Conservation (phyloP, 2,329 filamentous ascomycete genomes). For the Aureobasidium uvarum region DNA sequence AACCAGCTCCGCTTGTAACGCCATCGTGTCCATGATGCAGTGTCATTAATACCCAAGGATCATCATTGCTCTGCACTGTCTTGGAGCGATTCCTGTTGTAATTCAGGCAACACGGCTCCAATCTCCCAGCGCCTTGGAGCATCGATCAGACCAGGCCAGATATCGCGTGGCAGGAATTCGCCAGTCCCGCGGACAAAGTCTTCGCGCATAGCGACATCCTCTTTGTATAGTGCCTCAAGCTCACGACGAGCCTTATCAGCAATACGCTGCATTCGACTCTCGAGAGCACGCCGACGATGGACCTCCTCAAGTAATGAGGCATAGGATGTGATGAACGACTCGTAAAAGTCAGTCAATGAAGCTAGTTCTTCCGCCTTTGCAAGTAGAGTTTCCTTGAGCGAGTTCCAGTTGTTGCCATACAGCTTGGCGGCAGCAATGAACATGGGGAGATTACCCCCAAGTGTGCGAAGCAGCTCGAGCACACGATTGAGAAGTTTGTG, state of each 20-base stretch:
- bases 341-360: conserved; percentile 76
- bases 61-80: neutral
- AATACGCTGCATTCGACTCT: conserved; percentile 70
- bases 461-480: conserved; percentile 64
- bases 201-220: conserved; percentile 70
- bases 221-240: conserved; percentile 66
- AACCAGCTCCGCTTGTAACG: neutral
- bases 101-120: neutral
- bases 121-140: conserved; percentile 36
- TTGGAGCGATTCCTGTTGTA: neutral
- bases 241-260: conserved; percentile 75
- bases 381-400: conserved; percentile 68
- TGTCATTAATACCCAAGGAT: neutral
- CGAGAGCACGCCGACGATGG: conserved; percentile 68
- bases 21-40: neutral
- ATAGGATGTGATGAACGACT: conserved; percentile 81
- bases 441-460: conserved; percentile 63
- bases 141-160: conserved; percentile 72
- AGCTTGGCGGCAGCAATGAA: conserved; percentile 64
- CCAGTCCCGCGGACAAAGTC: conserved; percentile 78
- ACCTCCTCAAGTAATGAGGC: conserved; percentile 81
- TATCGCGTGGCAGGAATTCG: conserved; percentile 80
- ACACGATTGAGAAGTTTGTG: conserved; percentile 62
- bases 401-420: conserved; percentile 66
- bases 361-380: conserved; percentile 72